Conservation (phyloP, 2,329 filamentous ascomycete genomes). For the Huntiella decipiens region DNA sequence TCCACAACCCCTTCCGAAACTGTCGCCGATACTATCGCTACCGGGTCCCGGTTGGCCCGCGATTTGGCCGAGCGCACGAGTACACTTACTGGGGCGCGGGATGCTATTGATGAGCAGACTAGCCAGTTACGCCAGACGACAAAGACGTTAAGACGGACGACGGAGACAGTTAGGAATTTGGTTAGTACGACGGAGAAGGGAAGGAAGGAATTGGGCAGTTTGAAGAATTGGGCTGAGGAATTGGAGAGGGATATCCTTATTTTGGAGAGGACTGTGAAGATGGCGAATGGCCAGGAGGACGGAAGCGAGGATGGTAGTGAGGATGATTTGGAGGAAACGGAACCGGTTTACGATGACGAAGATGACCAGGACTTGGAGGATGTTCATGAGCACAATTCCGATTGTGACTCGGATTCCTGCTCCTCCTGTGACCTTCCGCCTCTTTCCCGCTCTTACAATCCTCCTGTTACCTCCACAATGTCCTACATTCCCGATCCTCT, state of each 20-base stretch:
- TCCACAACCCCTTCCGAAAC: slow-evolving; percentile 11
- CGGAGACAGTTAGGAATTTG: slow-evolving; percentile 42
- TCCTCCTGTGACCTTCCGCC: background rate
- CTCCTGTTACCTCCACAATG: background rate
- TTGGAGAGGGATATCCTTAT: slow-evolving; percentile 49
- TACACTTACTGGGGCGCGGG: slow-evolving; percentile 49
- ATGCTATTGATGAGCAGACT: slow-evolving; percentile 41
- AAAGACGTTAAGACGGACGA: slow-evolving; percentile 42
- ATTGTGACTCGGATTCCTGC: background rate
- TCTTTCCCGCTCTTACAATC: background rate
- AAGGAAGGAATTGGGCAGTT: slow-evolving; percentile 61
- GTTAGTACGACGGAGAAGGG: slow-evolving; percentile 41
- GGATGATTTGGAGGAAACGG: slow-evolving; percentile 11
- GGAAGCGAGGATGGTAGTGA: slow-evolving; percentile 6
- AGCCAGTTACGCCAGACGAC: slow-evolving; percentile 40
- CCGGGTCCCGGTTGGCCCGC: too few species aligned
- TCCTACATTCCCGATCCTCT: background rate
- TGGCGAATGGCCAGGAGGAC: slow-evolving; percentile 15
- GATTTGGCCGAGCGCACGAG: slow-evolving; percentile 42
- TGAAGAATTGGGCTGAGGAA: slow-evolving; percentile 79
- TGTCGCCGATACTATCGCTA: slow-evolving; percentile 19
- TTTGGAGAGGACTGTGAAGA: slow-evolving; percentile 42
- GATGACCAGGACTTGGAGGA: background rate
- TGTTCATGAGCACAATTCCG: background rate
- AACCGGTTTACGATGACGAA: slow-evolving; percentile 10